Evolutionary conservation across 2,329 filamentous ascomycete species (phyloP).

Genomic region (Fusarium hostae): DNA sequence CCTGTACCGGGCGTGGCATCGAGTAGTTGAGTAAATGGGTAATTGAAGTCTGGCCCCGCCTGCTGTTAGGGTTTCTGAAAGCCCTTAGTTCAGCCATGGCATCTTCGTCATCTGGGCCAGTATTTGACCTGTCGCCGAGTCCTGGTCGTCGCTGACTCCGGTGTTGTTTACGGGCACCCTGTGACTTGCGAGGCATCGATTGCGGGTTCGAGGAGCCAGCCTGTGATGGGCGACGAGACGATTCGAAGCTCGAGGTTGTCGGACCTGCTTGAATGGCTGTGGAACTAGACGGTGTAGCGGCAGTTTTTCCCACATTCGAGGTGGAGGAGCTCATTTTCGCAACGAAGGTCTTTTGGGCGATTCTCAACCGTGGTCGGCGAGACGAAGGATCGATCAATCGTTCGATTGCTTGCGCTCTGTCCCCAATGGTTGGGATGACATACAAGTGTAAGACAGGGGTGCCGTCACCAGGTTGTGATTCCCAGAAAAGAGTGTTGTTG

Average conservation of each 20-base stretch:
- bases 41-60: constrained; percentile 95
- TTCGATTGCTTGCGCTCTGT: constrained; percentile 9
- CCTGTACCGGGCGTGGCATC: constrained; percentile 76
- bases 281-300: constrained; percentile 56
- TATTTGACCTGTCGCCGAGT: constrained; percentile 49
- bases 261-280: constrained; percentile 55
- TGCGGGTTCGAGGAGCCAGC: constrained; percentile 48
- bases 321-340: constrained; percentile 51
- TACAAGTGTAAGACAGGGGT: not conserved
- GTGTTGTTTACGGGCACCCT: constrained; percentile 83
- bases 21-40: constrained; percentile 96
- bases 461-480: not conserved
- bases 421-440: constrained; percentile 11
- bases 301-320: constrained; percentile 61
- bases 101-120: constrained; percentile 78
- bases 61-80: constrained; percentile 68
- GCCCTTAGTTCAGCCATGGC: constrained; percentile 81
- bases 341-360: not conserved
- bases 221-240: constrained; percentile 59
- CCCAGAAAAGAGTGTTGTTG: not conserved
- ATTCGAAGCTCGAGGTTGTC: constrained; percentile 61
- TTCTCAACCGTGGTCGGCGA: constrained; percentile 2
- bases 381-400: constrained; percentile 15
- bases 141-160: constrained; percentile 81
- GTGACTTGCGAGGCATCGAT: constrained; percentile 75